Conservation (phyloP, 495 filamentous ascomycete species). For the Podospora fimiseda region DNA sequence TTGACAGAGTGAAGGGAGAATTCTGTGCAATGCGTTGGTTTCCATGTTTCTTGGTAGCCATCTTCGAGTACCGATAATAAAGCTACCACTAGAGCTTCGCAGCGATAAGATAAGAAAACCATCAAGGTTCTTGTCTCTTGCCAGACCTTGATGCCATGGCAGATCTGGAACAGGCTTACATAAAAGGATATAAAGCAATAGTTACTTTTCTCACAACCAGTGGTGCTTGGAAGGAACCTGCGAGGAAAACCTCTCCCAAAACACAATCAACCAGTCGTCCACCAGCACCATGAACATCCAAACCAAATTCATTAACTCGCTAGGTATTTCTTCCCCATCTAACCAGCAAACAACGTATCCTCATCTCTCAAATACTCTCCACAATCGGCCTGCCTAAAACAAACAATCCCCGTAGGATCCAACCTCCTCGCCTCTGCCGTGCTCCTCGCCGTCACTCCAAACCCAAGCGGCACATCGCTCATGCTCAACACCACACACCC, state of each 20-base stretch:
- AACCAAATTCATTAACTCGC: slow-evolving; percentile 9
- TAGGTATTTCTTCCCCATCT: slow-evolving; percentile 4
- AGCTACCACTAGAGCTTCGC: neutral
- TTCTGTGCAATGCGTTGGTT: no score
- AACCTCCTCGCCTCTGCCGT: slow-evolving; percentile 73
- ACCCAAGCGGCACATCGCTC: slow-evolving; percentile 73
- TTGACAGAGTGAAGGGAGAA: no score
- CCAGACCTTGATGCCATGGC: no score
- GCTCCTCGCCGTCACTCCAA: slow-evolving; percentile 64
- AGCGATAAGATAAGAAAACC: neutral
- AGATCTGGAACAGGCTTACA: no score
- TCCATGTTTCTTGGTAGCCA: no score
- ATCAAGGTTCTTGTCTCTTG: neutral
- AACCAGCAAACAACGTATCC: slow-evolving; percentile 49
- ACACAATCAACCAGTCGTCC: no score
- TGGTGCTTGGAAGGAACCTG: no score
- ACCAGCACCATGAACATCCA: no score
- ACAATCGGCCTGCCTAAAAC: slow-evolving; percentile 81
- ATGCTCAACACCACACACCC: slow-evolving; percentile 71
- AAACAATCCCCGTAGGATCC: slow-evolving; percentile 81
- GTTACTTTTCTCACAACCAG: no score
- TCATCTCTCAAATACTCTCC: slow-evolving; percentile 88
- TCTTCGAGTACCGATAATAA: no score
- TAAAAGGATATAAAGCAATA: no score
- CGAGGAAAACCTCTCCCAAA: no score